Evolutionary conservation across 345 rosid species (phyloP).

Genomic region (Pistacia atlantica): DNA sequence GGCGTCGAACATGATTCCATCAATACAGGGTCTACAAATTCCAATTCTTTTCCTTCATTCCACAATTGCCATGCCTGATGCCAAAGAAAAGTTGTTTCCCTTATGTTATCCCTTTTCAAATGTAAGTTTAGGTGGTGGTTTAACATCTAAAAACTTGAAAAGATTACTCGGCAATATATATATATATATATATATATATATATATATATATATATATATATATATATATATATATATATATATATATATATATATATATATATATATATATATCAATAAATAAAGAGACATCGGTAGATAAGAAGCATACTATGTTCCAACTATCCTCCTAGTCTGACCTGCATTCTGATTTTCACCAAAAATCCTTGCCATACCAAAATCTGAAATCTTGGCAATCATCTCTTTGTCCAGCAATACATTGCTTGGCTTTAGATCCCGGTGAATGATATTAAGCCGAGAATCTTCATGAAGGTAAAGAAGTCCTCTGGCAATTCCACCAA

Average conservation of each 20-base stretch:
- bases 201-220: too few relatives aligned
- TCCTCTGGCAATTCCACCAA: slow-evolving; percentile 44
- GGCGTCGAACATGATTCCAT: slow-evolving; percentile 25
- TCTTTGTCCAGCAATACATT: slow-evolving; percentile 44
- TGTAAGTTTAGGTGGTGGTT: too few relatives aligned
- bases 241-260: too few relatives aligned
- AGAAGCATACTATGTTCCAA: slow-evolving; percentile 38
- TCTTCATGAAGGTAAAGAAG: slow-evolving; percentile 55
- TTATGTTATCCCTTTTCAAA: neutral
- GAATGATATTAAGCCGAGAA: slow-evolving; percentile 47
- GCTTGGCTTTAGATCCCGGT: slow-evolving; percentile 48
- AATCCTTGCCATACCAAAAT: slow-evolving; percentile 47
- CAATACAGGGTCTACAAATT: slow-evolving; percentile 37
- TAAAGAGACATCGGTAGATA: neutral
- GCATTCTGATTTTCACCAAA: slow-evolving; percentile 23
- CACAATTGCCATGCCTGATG: slow-evolving; percentile 50
- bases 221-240: too few relatives aligned
- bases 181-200: too few relatives aligned
- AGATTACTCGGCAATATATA: too few relatives aligned
- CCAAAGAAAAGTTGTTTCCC: neutral
- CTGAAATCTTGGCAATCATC: slow-evolving; percentile 53
- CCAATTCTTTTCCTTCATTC: slow-evolving; percentile 41
- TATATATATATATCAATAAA: too few relatives aligned
- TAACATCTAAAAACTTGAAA: too few relatives aligned
- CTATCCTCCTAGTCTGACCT: slow-evolving; percentile 31